Percentiles rank a stretch among this genome's conserved stretches.
Evolutionary conservation across 345 rosid species (phyloP).

Genomic region (Pistacia vera): DNA sequence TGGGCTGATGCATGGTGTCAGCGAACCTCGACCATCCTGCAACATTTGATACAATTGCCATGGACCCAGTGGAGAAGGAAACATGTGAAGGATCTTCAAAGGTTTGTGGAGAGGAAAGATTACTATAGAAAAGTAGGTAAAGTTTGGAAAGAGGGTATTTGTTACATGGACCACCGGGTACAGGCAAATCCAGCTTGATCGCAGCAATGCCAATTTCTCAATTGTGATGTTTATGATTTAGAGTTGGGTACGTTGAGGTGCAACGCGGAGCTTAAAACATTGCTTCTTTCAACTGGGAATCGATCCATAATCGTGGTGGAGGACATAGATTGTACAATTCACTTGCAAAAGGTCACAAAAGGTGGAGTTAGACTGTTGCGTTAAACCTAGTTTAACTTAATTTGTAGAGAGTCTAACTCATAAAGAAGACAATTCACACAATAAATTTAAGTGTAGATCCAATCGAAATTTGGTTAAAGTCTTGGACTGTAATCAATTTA

Average conservation of each 20-base stretch:
- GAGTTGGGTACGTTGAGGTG: slow-evolving; percentile 45
- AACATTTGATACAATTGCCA: slow-evolving; percentile 62
- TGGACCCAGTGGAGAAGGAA: slow-evolving; percentile 51
- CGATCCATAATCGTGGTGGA: slow-evolving; percentile 70
- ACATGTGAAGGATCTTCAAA: slow-evolving; percentile 58
- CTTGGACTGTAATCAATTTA: too few species aligned
- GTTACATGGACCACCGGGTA: slow-evolving; percentile 74
- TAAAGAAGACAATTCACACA: too few species aligned
- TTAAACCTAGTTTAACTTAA: too few species aligned
- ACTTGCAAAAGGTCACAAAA: slow-evolving; percentile 42
- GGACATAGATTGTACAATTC: slow-evolving; percentile 65
- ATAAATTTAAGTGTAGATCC: too few species aligned
- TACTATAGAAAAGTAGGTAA: slow-evolving; percentile 66
- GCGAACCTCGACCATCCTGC: slow-evolving; percentile 78
- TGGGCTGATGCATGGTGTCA: slow-evolving; percentile 47
- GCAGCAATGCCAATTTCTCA: slow-evolving; percentile 81
- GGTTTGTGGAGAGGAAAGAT: slow-evolving; percentile 56
- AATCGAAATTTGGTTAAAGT: too few species aligned
- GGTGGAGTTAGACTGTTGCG: not conserved
- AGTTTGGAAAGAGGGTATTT: slow-evolving; percentile 85
- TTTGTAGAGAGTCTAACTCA: too few species aligned
- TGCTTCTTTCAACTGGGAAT: slow-evolving; percentile 62
- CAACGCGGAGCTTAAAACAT: slow-evolving; percentile 51
- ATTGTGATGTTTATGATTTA: slow-evolving; percentile 72
- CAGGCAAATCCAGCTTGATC: slow-evolving; percentile 76